phyloP scores from a whole-genome alignment of 805 yeast species.

The Priceomyces haplophilus region DNA sequence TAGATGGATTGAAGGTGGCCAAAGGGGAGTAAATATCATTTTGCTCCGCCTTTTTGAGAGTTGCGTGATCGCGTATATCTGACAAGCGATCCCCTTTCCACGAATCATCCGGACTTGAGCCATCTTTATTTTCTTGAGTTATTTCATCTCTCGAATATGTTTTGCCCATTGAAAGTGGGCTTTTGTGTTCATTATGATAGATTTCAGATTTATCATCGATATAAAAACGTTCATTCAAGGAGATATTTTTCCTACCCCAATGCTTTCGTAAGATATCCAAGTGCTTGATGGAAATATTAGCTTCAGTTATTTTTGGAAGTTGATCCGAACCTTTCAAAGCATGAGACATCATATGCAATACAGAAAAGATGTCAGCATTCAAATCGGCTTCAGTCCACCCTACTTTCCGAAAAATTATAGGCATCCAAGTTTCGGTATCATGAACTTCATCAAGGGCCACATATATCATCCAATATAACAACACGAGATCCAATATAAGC shows the following conservation, averaged over 20 bases:
- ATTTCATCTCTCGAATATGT: background rate
- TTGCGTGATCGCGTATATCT: background rate
- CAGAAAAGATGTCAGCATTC: constrained; percentile 26
- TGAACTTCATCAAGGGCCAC: constrained; percentile 23
- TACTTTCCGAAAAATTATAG: constrained; percentile 21
- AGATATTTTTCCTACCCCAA: constrained; percentile 25
- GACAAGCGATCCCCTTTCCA: background rate
- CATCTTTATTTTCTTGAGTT: background rate
- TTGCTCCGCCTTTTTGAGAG: background rate
- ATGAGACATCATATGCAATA: constrained; percentile 29
- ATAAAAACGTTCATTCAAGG: constrained; percentile 25
- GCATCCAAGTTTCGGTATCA: constrained; percentile 27
- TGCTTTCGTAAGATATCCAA: constrained; percentile 21
- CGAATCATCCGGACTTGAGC: background rate
- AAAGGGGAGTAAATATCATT: constrained; percentile 1
- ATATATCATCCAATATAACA: constrained; percentile 23
- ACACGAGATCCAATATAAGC: constrained; percentile 23
- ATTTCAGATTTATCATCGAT: constrained; percentile 8
- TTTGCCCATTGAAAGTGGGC: no score
- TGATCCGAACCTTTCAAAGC: constrained; percentile 22
- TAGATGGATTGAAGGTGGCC: constrained; percentile 12
- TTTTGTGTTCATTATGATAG: background rate
- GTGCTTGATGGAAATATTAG: constrained; percentile 29
- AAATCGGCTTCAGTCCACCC: constrained; percentile 30
- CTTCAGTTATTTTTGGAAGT: constrained; percentile 31